Percentiles rank a stretch among this genome's conserved stretches.
These are phyloP conservation scores for Leishmania amazonensis DNA, from an alignment of 208 protist genomes.

Conservation along the genomic window DNA sequence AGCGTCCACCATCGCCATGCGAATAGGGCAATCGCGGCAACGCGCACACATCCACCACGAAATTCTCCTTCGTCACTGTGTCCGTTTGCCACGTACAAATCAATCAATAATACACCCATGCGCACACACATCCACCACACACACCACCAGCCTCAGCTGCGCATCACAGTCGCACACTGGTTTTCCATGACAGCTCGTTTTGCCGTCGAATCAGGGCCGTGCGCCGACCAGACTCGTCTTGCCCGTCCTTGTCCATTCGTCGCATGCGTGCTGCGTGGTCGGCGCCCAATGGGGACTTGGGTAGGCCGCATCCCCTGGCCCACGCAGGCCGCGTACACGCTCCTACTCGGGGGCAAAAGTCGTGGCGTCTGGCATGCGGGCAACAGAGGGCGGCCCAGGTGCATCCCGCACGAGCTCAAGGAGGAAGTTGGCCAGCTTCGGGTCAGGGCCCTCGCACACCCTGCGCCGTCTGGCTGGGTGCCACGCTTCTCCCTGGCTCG, in stretches of 20 bases:
- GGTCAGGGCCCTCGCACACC: not conserved
- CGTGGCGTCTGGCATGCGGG: not conserved
- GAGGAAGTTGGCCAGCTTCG: not conserved
- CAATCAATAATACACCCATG: not conserved
- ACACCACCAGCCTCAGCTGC: not conserved
- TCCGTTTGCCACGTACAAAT: not conserved
- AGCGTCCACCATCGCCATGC: not conserved
- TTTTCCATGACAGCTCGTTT: not conserved
- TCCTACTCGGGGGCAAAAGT: not conserved
- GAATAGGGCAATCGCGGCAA: not conserved
- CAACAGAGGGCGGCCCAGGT: not conserved
- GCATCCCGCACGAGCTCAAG: not conserved
- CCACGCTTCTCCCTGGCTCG: not conserved
- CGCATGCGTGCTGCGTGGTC: not conserved
- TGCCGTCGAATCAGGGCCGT: not conserved
- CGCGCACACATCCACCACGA: not conserved
- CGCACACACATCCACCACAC: too few relatives aligned
- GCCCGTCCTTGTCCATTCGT: not conserved
- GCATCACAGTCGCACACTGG: not conserved
- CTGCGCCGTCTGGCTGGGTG: not conserved
- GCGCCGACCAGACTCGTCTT: not conserved
- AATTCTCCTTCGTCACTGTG: not conserved
- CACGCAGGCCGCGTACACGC: not conserved
- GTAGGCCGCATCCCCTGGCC: not conserved
- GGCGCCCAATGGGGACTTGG: not conserved